Percentiles rank a stretch among this genome's conserved stretches.
Evolutionary conservation across 495 filamentous ascomycete species (phyloP).

Genomic region (Cercophora sp.): DNA sequence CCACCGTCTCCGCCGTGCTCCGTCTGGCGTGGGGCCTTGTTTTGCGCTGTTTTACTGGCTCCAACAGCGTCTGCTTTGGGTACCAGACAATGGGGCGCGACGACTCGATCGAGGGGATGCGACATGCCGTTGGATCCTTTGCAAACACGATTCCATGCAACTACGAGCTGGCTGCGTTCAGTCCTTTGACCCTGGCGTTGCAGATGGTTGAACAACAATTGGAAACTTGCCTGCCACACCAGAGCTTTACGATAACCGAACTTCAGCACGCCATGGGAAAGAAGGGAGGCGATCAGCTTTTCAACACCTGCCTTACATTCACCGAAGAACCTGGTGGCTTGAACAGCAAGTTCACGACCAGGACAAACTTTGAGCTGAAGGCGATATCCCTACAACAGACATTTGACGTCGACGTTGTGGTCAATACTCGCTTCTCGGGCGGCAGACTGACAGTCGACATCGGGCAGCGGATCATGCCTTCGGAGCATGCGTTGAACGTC

Average conservation of each 20-base stretch:
- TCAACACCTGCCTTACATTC: slow-evolving; percentile 46
- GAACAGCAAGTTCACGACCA: slow-evolving; percentile 35
- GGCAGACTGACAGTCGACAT: slow-evolving; percentile 40
- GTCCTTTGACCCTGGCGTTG: slow-evolving; percentile 29
- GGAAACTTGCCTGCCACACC: slow-evolving; percentile 32
- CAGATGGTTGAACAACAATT: slow-evolving; percentile 35
- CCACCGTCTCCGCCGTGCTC: slow-evolving; percentile 33
- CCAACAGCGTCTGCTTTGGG: slow-evolving; percentile 39
- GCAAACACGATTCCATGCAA: slow-evolving; percentile 37
- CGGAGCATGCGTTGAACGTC: slow-evolving; percentile 37
- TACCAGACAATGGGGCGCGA: slow-evolving; percentile 41
- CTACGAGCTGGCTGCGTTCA: slow-evolving; percentile 28
- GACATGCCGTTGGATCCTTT: slow-evolving; percentile 40
- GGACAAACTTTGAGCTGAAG: slow-evolving; percentile 31
- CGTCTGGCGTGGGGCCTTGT: slow-evolving; percentile 46
- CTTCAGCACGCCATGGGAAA: slow-evolving; percentile 42
- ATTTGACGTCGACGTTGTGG: slow-evolving; percentile 40
- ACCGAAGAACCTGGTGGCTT: slow-evolving; percentile 35
- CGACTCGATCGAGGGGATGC: slow-evolving; percentile 32
- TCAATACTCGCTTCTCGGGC: slow-evolving; percentile 35
- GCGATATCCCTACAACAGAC: slow-evolving; percentile 40
- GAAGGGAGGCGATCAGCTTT: slow-evolving; percentile 37
- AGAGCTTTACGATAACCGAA: slow-evolving; percentile 39
- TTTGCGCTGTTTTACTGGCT: slow-evolving; percentile 40
- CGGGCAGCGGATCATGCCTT: slow-evolving; percentile 39